Evolutionary conservation across 2,329 filamentous ascomycete species (phyloP).

Genomic region (Plenodomus lindquistii): DNA sequence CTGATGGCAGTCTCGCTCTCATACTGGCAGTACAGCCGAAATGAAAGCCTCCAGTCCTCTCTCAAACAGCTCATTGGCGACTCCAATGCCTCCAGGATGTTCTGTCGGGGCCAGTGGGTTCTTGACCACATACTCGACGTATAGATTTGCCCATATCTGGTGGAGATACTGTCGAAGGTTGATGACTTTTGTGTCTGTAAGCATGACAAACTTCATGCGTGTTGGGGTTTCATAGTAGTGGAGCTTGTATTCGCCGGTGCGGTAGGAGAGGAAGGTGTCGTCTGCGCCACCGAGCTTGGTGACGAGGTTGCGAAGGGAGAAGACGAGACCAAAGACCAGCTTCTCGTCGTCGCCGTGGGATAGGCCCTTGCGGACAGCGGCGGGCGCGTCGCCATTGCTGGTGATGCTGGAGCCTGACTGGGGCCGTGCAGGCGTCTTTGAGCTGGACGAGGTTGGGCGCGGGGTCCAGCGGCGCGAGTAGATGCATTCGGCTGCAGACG

Average conservation of each 20-base stretch:
- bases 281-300: constrained; percentile 92
- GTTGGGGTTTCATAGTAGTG: constrained; percentile 99
- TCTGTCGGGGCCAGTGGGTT: constrained; percentile 65
- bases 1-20: constrained; percentile 7
- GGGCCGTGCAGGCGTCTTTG: neutral
- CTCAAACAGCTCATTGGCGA: constrained; percentile 69
- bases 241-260: constrained; percentile 93
- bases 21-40: constrained; percentile 48
- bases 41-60: constrained; percentile 76
- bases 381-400: constrained; percentile 47
- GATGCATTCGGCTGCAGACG: constrained; percentile 82
- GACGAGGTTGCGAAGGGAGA: constrained; percentile 94
- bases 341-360: constrained; percentile 84
- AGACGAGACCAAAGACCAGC: constrained; percentile 95
- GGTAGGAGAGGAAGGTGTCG: constrained; percentile 89
- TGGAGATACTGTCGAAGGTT: constrained; percentile 94
- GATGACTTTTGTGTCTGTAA: constrained; percentile 85
- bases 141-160: constrained; percentile 98
- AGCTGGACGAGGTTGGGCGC: neutral
- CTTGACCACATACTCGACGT: constrained; percentile 85
- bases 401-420: constrained; percentile 53
- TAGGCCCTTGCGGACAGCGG: constrained; percentile 45
- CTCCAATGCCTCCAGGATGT: constrained; percentile 64
- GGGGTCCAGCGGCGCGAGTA: constrained; percentile 77
- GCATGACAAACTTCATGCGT: constrained; percentile 93